Percentiles rank a stretch among this genome's conserved stretches.
Conservation (phyloP, 2,329 filamentous ascomycete species). For the Xylaria sp. region DNA sequence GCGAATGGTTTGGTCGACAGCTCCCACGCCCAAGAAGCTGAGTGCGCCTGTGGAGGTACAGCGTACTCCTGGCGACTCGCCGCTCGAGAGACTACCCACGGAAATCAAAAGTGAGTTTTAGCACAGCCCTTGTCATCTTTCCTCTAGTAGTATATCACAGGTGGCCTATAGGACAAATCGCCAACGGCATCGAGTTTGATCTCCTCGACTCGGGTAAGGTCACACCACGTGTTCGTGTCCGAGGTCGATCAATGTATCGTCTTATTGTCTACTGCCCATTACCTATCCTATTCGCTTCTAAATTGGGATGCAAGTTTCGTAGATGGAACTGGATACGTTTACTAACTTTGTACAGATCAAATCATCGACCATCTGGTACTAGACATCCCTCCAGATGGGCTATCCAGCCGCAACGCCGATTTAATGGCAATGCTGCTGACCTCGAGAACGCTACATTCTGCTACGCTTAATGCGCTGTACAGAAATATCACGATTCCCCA, state of each 20-base stretch:
- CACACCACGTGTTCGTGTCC: constrained; percentile 30
- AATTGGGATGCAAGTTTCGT: constrained; percentile 32
- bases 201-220: constrained; percentile 1
- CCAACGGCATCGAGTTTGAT: constrained; percentile 16
- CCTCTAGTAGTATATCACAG: not conserved
- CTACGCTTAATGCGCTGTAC: constrained; percentile 80
- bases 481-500: constrained; percentile 84
- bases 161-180: constrained; percentile 19
- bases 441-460: constrained; percentile 78
- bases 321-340: not conserved
- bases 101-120: constrained; percentile 74
- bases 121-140: not conserved
- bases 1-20: constrained; percentile 65
- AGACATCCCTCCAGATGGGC: constrained; percentile 79
- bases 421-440: constrained; percentile 79
- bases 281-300: constrained; percentile 25
- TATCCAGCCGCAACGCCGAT: constrained; percentile 80
- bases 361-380: constrained; percentile 80
- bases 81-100: constrained; percentile 74
- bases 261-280: not conserved
- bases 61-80: constrained; percentile 60
- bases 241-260: constrained; percentile 6
- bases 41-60: constrained; percentile 49
- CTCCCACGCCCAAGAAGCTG: constrained; percentile 48
- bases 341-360: constrained; percentile 60